phyloP scores from a whole-genome alignment of 371 early-diverging fungal species.

The Circinella minor region DNA sequence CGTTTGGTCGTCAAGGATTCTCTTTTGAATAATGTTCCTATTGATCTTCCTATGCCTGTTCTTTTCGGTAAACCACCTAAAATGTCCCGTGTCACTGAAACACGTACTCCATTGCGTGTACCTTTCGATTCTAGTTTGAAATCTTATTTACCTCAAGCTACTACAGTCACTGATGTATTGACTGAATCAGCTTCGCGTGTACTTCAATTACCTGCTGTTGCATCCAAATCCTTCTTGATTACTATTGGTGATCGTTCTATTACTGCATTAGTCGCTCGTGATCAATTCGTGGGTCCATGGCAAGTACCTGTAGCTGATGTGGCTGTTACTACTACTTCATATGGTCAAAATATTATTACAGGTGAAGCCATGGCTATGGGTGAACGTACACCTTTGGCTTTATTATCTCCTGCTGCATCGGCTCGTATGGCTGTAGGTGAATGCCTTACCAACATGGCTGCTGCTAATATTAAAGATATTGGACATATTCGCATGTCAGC shows the following conservation, averaged over 20 bases:
- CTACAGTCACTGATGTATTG: constrained; percentile 34
- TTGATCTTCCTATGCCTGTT: constrained; percentile 94
- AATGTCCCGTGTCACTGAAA: constrained; percentile 81
- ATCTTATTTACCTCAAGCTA: constrained; percentile 55
- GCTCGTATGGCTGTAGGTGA: constrained; percentile 97
- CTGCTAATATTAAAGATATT: constrained; percentile 80
- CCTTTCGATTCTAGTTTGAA: constrained; percentile 69
- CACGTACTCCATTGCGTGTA: constrained; percentile 55
- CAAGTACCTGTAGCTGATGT: constrained; percentile 97
- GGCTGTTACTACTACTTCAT: constrained; percentile 82
- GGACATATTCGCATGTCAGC: constrained; percentile 85
- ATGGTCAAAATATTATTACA: constrained; percentile 67
- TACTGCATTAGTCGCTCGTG: constrained; percentile 92
- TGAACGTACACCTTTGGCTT: constrained; percentile 89
- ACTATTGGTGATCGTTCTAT: constrained; percentile 97
- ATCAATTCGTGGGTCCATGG: constrained; percentile 98
- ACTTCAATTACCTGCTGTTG: constrained; percentile 88
- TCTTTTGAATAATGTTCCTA: constrained; percentile 67
- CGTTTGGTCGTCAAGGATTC: constrained; percentile 83
- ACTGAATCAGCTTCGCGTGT: constrained; percentile 79
- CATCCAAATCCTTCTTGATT: constrained; percentile 91
- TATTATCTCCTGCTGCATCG: constrained; percentile 86
- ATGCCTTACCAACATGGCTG: constrained; percentile 86
- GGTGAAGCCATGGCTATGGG: constrained; percentile 99
- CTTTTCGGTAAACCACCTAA: constrained; percentile 96